Percentiles rank a stretch among this genome's conserved stretches.
Conservation (phyloP, 176 grass and related monocot species). For the Eragrostis nindensis region DNA sequence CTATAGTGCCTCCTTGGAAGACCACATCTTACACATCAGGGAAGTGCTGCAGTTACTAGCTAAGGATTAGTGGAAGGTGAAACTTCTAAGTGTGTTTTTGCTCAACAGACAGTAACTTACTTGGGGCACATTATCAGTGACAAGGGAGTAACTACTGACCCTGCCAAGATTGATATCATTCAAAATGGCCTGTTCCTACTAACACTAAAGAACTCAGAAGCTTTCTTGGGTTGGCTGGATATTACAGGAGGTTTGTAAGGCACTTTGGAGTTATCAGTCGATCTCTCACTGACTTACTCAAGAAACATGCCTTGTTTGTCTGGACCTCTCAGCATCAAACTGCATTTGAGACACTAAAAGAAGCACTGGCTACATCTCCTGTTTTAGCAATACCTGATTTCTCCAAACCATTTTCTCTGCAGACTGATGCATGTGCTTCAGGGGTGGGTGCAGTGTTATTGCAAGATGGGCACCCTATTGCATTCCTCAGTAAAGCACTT, state of each 20-base stretch:
- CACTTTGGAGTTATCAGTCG: too few species aligned
- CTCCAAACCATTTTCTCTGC: too few species aligned
- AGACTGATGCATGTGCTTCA: neutral
- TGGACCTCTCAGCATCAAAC: too few species aligned
- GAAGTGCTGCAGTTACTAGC: accelerated
- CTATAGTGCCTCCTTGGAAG: neutral
- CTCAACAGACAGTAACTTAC: neutral
- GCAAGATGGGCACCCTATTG: neutral
- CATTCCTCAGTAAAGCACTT: too few species aligned
- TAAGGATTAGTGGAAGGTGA: neutral
- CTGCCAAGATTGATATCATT: neutral
- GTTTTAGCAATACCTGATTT: neutral
- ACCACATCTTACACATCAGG: neutral
- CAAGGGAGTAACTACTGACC: neutral
- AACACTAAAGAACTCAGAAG: too few species aligned
- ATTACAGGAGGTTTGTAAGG: too few species aligned
- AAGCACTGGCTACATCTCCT: neutral
- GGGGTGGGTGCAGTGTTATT: neutral
- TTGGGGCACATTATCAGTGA: neutral
- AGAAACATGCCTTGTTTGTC: too few species aligned
- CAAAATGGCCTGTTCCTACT: neutral
- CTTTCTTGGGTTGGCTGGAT: too few species aligned
- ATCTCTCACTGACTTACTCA: too few species aligned
- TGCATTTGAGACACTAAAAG: too few species aligned
- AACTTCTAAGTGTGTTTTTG: neutral